phyloP scores from a whole-genome alignment of 768 basidiomycete genomes.

The Termitomyces sp. region DNA sequence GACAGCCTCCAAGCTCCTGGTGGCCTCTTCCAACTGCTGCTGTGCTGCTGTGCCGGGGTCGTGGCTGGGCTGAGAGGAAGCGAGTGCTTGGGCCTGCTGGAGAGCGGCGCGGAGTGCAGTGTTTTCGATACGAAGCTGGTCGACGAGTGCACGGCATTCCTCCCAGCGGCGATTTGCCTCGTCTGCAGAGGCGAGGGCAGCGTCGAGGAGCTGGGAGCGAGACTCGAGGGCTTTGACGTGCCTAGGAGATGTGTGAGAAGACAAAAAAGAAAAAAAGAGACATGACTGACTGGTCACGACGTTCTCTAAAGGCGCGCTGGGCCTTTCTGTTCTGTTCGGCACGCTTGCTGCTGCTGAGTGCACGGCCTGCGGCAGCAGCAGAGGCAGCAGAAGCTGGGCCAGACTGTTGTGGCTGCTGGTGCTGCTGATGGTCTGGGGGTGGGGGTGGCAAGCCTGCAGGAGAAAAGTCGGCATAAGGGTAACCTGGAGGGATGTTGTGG shows the following conservation, averaged over 20 bases:
- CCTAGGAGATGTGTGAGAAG: constrained; percentile 19
- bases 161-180: constrained; percentile 89
- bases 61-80: constrained; percentile 16
- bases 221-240: constrained; percentile 86
- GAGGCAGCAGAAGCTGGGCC: constrained; percentile 13
- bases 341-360: constrained; percentile 75
- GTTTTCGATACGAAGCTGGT: constrained; percentile 82
- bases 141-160: constrained; percentile 85
- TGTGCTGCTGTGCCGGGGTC: constrained; percentile 1
- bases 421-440: constrained; percentile 18
- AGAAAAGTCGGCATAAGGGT: constrained; percentile 49
- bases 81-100: constrained; percentile 26
- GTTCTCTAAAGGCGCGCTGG: constrained; percentile 86
- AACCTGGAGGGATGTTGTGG: constrained; percentile 39
- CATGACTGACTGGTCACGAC: constrained; percentile 74
- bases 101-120: constrained; percentile 70
- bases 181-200: constrained; percentile 80
- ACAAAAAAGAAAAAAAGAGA: neutral
- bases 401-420: constrained; percentile 12
- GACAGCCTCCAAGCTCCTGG: constrained; percentile 19
- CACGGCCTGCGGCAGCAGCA: constrained; percentile 33
- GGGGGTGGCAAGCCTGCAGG: constrained; percentile 41
- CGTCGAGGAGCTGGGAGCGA: constrained; percentile 79
- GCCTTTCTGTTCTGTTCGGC: constrained; percentile 96
- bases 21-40: constrained; percentile 21